phyloP scores from a whole-genome alignment of 257 asterid species.

The Jaltomata sinuosa region DNA sequence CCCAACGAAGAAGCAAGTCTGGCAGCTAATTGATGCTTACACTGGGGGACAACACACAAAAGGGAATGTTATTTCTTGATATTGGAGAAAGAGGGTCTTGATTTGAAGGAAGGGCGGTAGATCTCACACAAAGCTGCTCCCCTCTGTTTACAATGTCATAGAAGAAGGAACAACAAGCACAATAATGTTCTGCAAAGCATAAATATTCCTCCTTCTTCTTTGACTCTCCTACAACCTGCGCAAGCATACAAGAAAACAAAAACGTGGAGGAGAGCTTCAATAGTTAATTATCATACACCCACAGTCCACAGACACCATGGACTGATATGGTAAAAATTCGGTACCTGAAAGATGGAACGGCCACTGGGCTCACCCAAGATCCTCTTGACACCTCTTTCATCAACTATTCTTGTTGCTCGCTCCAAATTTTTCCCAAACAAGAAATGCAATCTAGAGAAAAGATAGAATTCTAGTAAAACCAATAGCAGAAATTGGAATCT shows the following conservation, averaged over 20 bases:
- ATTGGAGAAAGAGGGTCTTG: neutral
- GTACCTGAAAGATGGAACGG: conserved; percentile 70
- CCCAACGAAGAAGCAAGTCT: conserved; percentile 71
- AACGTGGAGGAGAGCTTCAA: neutral
- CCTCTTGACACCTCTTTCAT: conserved; percentile 74
- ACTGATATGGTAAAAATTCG: neutral
- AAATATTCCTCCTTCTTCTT: conserved; percentile 73
- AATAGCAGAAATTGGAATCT: neutral
- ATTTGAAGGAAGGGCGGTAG: neutral
- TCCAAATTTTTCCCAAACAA: conserved; percentile 81
- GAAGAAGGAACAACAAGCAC: conserved; percentile 88
- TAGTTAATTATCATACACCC: neutral
- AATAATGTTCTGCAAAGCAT: conserved; percentile 74
- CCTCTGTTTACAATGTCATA: conserved; percentile 86
- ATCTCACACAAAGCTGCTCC: conserved; percentile 84
- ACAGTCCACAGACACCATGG: neutral
- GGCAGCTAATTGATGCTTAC: conserved; percentile 97
- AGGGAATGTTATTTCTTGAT: neutral
- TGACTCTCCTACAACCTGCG: conserved; percentile 79
- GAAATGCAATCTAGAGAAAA: conserved; percentile 53
- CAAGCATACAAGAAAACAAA: neutral
- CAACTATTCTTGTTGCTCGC: conserved; percentile 70
- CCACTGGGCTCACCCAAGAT: conserved; percentile 68
- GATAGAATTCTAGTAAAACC: neutral
- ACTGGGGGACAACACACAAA: conserved; percentile 26